Base-by-base conservation (phyloP, 768 basidiomycete genomes). In the Amanita pseudoporphyria region DNA sequence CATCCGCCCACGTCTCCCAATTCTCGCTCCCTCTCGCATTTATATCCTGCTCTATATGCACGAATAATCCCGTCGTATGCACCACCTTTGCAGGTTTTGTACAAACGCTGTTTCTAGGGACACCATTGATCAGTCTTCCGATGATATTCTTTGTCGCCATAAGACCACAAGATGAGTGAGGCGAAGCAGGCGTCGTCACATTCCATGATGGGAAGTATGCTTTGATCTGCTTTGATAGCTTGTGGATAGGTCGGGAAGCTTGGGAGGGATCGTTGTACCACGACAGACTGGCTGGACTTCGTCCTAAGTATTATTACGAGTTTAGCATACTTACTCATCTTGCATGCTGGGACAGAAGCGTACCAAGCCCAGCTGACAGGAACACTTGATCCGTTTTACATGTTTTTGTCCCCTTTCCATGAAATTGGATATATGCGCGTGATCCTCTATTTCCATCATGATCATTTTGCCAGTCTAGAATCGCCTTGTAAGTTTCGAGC, bases 381-480 rank as follows among this genome's bases (percentile, higher is more conserved):
- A 77, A 75, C 2, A 72, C 61, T 1, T 66, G 63, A 44, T 74
- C 73, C 0, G 47, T 53, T 0, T 58, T 45, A 51, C 75, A 77
- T 0, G 71, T 66, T 14, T 55, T 57, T 3, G 55, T 28, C 0
- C 57, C 66, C 59, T 77, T 77, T 2, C 72, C 75, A 39, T 77
- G 74, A 28, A 77, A 53, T 46, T 77, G 74, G 18, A 76, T 62
- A 41, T 69, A 75, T 5, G 68, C 73, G 38, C 75, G 76, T 0
- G 65, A 76, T 6, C 73, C 73, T 3, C 61, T 65, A 24, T 19
- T 19, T 21, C 19, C 35, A 14, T 10, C 22, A 18, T 12, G 18
- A 21, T 46, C 46, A 7, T 61, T 56, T 51, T 76, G 72, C 73
- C 73, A 76, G 7, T 57, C 57, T 40, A 61, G 58, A 18, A 75